phyloP scores from a whole-genome alignment of 257 asterid species.

The Sherardia arvensis region DNA sequence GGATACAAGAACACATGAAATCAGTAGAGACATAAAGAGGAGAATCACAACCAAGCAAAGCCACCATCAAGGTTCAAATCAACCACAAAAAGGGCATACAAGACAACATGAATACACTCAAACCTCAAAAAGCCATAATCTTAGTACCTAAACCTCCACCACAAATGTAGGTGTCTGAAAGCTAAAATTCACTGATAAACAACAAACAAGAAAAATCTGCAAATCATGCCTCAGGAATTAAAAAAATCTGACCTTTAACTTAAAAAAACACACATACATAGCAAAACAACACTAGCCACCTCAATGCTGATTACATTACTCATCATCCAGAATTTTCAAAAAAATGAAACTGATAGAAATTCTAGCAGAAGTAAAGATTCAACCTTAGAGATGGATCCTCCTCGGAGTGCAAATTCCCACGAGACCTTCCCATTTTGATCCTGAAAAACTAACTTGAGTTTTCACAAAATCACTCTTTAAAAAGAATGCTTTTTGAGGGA shows the following conservation, averaged over 20 bases:
- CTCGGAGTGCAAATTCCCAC: slow-evolving; percentile 67
- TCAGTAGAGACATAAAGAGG: neutral
- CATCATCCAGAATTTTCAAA: neutral
- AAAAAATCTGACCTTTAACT: slow-evolving; percentile 12
- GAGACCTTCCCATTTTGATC: slow-evolving; percentile 78
- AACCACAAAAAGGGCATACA: neutral
- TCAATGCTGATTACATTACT: neutral
- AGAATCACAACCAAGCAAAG: neutral
- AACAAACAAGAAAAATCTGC: neutral
- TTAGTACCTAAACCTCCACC: neutral
- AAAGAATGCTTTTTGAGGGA: neutral
- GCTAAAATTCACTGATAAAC: neutral
- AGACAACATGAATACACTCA: neutral
- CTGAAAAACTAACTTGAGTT: slow-evolving; percentile 7
- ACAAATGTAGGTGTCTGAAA: neutral
- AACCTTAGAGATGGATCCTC: slow-evolving; percentile 87
- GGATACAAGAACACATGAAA: neutral
- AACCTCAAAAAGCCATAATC: neutral
- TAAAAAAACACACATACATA: neutral
- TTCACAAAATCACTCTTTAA: neutral
- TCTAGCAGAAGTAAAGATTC: slow-evolving; percentile 5
- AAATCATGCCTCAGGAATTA: neutral
- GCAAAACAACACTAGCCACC: neutral
- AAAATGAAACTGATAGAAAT: neutral
- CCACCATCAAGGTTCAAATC: neutral